Base-by-base conservation (phyloP, 768 basidiomycete genomes). In the Symmetrospora coprosmae region DNA sequence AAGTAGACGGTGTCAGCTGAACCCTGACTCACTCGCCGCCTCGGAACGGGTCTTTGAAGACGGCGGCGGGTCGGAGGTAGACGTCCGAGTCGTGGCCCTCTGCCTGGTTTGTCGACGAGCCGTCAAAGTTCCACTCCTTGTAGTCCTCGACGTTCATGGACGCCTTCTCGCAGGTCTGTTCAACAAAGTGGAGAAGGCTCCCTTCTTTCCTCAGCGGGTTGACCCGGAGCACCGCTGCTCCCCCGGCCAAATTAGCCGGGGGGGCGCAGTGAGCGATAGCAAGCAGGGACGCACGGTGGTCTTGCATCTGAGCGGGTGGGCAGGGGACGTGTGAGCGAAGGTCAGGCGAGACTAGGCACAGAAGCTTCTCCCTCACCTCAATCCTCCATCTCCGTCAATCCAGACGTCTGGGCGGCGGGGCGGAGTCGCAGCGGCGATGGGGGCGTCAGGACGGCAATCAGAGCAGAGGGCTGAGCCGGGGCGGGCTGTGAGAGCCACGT, bases 11-110 rank as follows among this genome's bases (percentile, higher is more conserved):
- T 25, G 59, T 35, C 3, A 31, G 34, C 61, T 55, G 84, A 68
- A 96, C 90, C 62, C 96, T 81, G 70, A 96, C 94, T 78, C 94
- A 96, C 78, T 90, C 84, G 59, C 92, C 92, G 49, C 90, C 87
- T 64, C 94, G 89, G 89, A 97, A 99, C 55, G 94, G 94, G 72
- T 99, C 94, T 70, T 86, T 90, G 84, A 94, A 99, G 77, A 90
- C 89, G 68, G 91, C 83, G 60, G 82, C 88, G 47, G 94, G 94
- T 67, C 91, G 87, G 69, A 99, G 90, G 76, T 89, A 92, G 76
- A 99, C 86, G 72, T 97, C 94, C 7, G 94, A 99, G 77, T 99
- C 86, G 71, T 79, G 69, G 35, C 92, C 92, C 16, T 91, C 89
- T 19, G 94, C 94, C 74, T 99, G 94, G 75, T 87, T 87, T 28